Evolutionary conservation across 768 basidiomycete species (phyloP), one percentile per base, ranked within the genome.

Genomic region (Rubroboletus pulcherrimus): DNA sequence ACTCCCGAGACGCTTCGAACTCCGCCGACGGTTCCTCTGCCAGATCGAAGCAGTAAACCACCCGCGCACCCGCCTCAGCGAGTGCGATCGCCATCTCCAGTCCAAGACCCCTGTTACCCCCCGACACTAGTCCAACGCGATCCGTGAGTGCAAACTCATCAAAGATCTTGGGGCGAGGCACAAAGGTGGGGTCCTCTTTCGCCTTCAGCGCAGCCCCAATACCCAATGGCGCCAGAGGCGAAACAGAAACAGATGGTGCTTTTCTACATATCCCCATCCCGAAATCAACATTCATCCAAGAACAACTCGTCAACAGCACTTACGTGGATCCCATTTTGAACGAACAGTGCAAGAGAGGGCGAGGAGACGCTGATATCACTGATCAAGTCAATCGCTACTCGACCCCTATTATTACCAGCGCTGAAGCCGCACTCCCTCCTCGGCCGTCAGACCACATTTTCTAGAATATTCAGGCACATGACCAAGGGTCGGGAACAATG

Each of bases 11-110:
- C 58, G 74, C 74, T 41, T 65, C 58, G 77, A 83, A 89, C 62
- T 85, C 86, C 0, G 75, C 77, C 2, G 81, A 82, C 0, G 88
- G 82, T 37, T 69, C 66, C 38, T 65, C 56, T 1, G 85, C 80
- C 10, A 89, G 74, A 67, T 89, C 88, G 12, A 87, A 71, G 65
- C 86, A 87, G 68, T 89, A 89, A 17, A 89, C 77, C 0, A 77
- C 84, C 8, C 81, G 77, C 7, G 86, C 86, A 34, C 89, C 89
- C 14, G 82, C 85, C 72, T 91, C 90, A 41, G 80, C 80, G 40
- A 91, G 73, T 5, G 84, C 82, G 51, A 91, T 73, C 35, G 87
- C 87, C 85, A 88, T 86, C 73, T 93, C 91, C n/a, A 93, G 81
- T 3, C 91, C 91, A 15, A 92, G 79, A 0, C 90, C 86, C 33